These are phyloP conservation scores for Mycothermus thermophilus DNA, from an alignment of 495 filamentous ascomycete species.

Conservation along the genomic window DNA sequence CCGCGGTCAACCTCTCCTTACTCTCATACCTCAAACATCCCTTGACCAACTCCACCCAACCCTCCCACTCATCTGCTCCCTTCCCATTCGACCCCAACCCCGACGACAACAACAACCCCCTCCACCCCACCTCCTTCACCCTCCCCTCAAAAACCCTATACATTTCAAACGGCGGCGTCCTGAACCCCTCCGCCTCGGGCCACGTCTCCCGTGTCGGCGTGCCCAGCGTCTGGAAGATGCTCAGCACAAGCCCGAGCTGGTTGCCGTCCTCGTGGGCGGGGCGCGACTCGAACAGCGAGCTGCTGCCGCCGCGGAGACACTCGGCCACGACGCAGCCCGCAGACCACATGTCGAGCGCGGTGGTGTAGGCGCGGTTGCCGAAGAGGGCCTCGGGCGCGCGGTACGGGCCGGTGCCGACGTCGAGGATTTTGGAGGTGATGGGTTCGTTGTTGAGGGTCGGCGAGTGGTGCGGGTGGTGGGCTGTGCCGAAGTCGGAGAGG, in stretches of 20 bases:
- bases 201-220: slow-evolving; percentile 65
- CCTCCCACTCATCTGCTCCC: slow-evolving; percentile 15
- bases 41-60: slow-evolving; percentile 19
- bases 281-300: slow-evolving; percentile 58
- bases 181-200: slow-evolving; percentile 45
- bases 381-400: slow-evolving; percentile 85
- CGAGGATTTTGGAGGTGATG: slow-evolving; percentile 58
- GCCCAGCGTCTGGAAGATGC: slow-evolving; percentile 78
- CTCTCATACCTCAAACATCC: slow-evolving; percentile 24
- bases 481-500: slow-evolving; percentile 83
- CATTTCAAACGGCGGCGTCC: slow-evolving; percentile 41
- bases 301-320: slow-evolving; percentile 26
- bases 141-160: slow-evolving; percentile 32
- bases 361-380: slow-evolving; percentile 57
- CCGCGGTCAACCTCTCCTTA: slow-evolving; percentile 12
- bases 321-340: slow-evolving; percentile 74
- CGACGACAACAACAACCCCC: slow-evolving; percentile 11
- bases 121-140: slow-evolving; percentile 27
- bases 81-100: slow-evolving; percentile 17
- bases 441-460: slow-evolving; percentile 41
- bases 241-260: slow-evolving; percentile 78
- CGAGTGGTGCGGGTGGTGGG: slow-evolving; percentile 55
- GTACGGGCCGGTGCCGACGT: slow-evolving; percentile 87
- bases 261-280: slow-evolving; percentile 69
- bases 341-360: slow-evolving; percentile 75